A percentile compares a stretch with the other conserved stretches of the same genome.
Conservation (phyloP, 2,329 filamentous ascomycete genomes). For the Trichoderma sp. region DNA sequence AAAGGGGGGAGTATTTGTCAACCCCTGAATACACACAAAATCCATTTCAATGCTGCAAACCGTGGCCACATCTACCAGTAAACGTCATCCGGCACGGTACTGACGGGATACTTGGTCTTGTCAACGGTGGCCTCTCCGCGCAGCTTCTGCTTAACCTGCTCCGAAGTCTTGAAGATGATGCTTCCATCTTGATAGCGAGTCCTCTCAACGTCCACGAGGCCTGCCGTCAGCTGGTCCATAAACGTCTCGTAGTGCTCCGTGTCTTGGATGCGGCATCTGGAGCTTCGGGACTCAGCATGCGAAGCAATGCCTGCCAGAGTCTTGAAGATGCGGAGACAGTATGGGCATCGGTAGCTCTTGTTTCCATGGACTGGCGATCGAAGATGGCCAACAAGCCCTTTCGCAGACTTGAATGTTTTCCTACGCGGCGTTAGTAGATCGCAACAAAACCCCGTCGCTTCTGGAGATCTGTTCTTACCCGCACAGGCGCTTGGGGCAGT, state of each 20-base stretch:
- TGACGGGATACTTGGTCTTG: not conserved
- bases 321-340: conserved; percentile 48
- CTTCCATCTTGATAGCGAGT: conserved; percentile 36
- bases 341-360: conserved; percentile 46
- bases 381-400: conserved; percentile 48
- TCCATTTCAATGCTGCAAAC: no score
- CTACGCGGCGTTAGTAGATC: conserved; percentile 36
- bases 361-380: conserved; percentile 46
- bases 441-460: not conserved
- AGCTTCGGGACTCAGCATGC: conserved; percentile 52
- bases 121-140: not conserved
- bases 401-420: conserved; percentile 44
- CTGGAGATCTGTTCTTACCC: conserved; percentile 42
- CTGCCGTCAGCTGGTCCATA: conserved; percentile 41
- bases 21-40: not conserved
- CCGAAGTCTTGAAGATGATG: conserved; percentile 35
- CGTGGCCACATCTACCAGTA: not conserved
- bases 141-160: conserved; percentile 23
- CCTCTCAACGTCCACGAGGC: conserved; percentile 36
- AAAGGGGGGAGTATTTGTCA: not conserved
- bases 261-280: conserved; percentile 48
- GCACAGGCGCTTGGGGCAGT: conserved; percentile 58
- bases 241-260: conserved; percentile 42
- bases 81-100: no score
- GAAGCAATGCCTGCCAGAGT: conserved; percentile 48